Evolutionary conservation across 2,329 filamentous ascomycete genomes (phyloP).

Genomic region (Hirsutella thompsonii): DNA sequence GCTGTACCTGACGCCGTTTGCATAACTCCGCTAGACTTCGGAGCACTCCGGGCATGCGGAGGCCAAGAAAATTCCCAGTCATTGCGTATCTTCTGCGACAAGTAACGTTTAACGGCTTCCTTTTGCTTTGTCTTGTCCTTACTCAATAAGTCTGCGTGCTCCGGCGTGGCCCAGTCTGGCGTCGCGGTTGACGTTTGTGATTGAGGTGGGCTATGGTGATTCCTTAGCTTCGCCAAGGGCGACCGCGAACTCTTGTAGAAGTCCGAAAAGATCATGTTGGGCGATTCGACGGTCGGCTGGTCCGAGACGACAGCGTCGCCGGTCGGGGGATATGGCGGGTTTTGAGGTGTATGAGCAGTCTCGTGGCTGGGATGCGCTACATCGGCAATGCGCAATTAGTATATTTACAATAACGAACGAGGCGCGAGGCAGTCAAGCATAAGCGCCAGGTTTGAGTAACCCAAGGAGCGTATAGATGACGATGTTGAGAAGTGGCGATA

Average conservation of each 20-base stretch:
- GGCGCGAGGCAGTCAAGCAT: not conserved
- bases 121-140: conserved; percentile 51
- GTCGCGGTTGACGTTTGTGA: conserved; percentile 14
- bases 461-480: not conserved
- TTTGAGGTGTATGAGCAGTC: not conserved
- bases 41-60: conserved; percentile 9
- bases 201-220: conserved; percentile 17
- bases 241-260: conserved; percentile 43
- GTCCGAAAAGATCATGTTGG: conserved; percentile 43
- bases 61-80: conserved; percentile 52
- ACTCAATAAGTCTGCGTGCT: conserved; percentile 48
- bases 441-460: not conserved
- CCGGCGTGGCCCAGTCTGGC: conserved; percentile 29
- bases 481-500: not conserved
- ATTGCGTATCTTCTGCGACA: conserved; percentile 39
- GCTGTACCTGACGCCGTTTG: not conserved
- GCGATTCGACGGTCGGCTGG: not conserved
- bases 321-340: not conserved
- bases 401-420: not conserved
- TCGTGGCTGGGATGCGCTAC: not conserved
- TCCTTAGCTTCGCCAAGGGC: conserved; percentile 38
- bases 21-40: not conserved
- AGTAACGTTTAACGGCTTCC: conserved; percentile 44
- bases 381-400: not conserved
- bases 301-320: not conserved